Evolutionary conservation across 495 filamentous ascomycete species (phyloP), one percentile per base, ranked within the genome.

Genomic region (Aspergillus campestris): DNA sequence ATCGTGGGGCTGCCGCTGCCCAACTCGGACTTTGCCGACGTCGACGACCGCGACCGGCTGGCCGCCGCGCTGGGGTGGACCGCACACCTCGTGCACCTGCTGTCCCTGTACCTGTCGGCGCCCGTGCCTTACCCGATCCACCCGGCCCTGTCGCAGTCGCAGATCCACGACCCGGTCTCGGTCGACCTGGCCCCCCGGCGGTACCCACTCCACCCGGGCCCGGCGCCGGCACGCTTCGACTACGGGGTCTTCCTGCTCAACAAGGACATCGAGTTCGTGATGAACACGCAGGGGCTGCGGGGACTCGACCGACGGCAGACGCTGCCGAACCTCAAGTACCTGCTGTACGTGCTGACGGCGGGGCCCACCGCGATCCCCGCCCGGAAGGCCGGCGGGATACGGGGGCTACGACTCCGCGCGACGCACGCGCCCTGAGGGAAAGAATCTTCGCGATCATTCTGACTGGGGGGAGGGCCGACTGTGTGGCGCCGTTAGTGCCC

Each of bases 221-320:
- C 79, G 9, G 80, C 89, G 6, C 75, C 83, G 28, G 95, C 86
- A 56, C 79, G 90, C 8, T 95, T 96, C 58, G 91, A 96, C 50
- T 98, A 97, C 67, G 92, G 73, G 5, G 89, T 95, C 50, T 98
- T 97, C 52, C 65, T 97, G 8, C 71, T 98, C 4, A 96, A 97
- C 64, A 91, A 95, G 57, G 74, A 96, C 54, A 87, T 98, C 37
- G 91, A 98, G 65, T 74, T 86, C 34, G 70, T 98, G 28, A 85
- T 89, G 49, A 77, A 73, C 45, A 71, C 76, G n/a, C 78, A 84
- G 45, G 86, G 83, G 0, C 60, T 95, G 3, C 78, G 80, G 36
- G 78, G 89, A 8, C 73, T 94, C 33, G 92, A 98, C 61, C 84
- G 95, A 10, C 73, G 92, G 0, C 86, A 95, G 47, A 97, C 91